Base-by-base conservation (phyloP, 2,329 filamentous ascomycete species). In the Colletotrichum sp. region DNA sequence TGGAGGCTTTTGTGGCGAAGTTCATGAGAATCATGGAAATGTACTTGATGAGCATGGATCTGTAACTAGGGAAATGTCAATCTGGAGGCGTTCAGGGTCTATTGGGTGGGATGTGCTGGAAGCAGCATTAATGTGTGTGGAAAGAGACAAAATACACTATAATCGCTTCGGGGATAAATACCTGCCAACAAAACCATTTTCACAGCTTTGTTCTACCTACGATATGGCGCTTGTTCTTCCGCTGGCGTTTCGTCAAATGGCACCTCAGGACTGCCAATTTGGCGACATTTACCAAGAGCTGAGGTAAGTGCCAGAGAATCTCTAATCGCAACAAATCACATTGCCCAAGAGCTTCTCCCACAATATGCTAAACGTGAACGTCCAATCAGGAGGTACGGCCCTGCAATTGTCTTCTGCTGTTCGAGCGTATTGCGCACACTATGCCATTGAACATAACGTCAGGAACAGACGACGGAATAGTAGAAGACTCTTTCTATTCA, bases 1-100 rank as follows among this genome's bases (percentile, higher is more conserved):
- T 99, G 6, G 98, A 99, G 86, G 97, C 97, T 5, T 99, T 99
- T 85, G 97, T 99, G 75, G 96, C 96, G 74, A 99, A 98, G 87
- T 98, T 99, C 84, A 99, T 99, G 96, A 92, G 96, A 80, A 92
- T 99, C 79, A 91, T 96, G 78, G 97, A 99, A 88, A 96, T 96
- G 92, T 98, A 92, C 82, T 85, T 93, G 73, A 96, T 98, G 95
- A 95, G 93, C 78, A 96, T 97, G 93, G 95, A 96, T 71, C 87
- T 92, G 86, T 92, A 83, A 87, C 55, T 32, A 39, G 22, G 39
- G 52, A 59, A 67, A 15, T 71, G 75, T 61, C 69, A 15, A 68
- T 65, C 72, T 34, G 79, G 80, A 79, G 82, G 82, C 82, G 79
- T 73, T 75, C n/a, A 57, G 66, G 75, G 52, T 61, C 75, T n/a